These are phyloP conservation scores for Ceratobasidium sp. DNA, from an alignment of 1,284 basidiomycete species.

Conservation along the genomic window DNA sequence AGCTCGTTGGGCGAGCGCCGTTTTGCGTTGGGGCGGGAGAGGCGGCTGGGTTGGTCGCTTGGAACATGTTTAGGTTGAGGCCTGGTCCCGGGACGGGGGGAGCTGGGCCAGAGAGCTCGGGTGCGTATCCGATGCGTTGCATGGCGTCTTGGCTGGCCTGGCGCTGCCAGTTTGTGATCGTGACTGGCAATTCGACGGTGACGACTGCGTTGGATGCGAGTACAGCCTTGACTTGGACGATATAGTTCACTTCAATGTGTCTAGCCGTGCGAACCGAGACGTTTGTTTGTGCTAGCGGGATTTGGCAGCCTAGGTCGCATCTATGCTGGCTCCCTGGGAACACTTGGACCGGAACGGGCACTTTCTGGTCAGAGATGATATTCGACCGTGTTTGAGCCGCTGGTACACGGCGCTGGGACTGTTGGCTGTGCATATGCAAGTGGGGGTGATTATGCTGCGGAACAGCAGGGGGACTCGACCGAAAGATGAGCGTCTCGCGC, in stretches of 20 bases:
- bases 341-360: constrained; percentile 71
- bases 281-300: constrained; percentile 73
- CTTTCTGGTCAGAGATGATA: constrained; percentile 67
- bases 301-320: constrained; percentile 69
- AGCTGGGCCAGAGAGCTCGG: constrained; percentile 12
- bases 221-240: constrained; percentile 75
- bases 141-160: constrained; percentile 38
- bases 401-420: constrained; percentile 35
- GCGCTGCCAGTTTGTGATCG: constrained; percentile 61
- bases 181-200: constrained; percentile 72
- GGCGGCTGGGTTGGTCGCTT: constrained; percentile 5
- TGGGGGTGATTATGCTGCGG: constrained; percentile 33
- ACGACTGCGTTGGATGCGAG: constrained; percentile 68
- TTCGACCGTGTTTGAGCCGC: constrained; percentile 62
- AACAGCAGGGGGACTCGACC: constrained; percentile 39
- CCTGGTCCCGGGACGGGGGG: constrained; percentile 15
- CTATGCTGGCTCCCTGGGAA: constrained; percentile 73
- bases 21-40: constrained; percentile 2
- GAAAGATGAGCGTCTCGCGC: constrained; percentile 66
- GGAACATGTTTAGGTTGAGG: constrained; percentile 12
- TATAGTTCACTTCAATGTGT: constrained; percentile 82
- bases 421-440: constrained; percentile 15
- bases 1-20: not conserved
- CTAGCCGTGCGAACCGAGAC: constrained; percentile 77
- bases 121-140: constrained; percentile 29